These are phyloP conservation scores for Yarrowia sp. DNA, from an alignment of 805 yeast genomes.

Conservation along the genomic window DNA sequence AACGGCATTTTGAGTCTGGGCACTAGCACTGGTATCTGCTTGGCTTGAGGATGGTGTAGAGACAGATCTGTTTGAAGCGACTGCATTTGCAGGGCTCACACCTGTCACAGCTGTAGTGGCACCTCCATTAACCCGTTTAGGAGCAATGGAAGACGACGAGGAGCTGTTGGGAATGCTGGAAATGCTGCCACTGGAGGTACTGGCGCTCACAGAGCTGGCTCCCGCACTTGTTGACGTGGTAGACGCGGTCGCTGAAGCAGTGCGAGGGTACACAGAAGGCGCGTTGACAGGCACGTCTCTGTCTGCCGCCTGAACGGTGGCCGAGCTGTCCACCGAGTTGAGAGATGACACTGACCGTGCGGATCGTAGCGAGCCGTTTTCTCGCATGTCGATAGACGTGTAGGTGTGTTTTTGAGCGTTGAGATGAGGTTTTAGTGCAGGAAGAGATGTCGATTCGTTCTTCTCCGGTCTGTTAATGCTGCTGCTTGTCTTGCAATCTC, in stretches of 20 bases:
- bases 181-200: slow-evolving; percentile 24
- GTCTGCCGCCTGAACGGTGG: slow-evolving; percentile 23
- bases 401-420: neutral
- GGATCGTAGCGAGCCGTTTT: slow-evolving; percentile 13
- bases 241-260: slow-evolving; percentile 22
- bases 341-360: slow-evolving; percentile 35
- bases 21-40: neutral
- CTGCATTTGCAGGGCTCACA: too few species aligned
- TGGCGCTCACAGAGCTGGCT: slow-evolving; percentile 6
- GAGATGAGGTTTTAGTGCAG: too few species aligned
- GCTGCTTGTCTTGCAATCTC: neutral
- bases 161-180: slow-evolving; percentile 3
- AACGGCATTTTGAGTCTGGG: neutral
- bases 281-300: slow-evolving; percentile 9
- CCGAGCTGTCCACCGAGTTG: slow-evolving; percentile 19
- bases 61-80: neutral
- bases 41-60: neutral
- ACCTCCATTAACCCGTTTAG: slow-evolving; percentile 18
- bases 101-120: too few species aligned
- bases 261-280: slow-evolving; percentile 32
- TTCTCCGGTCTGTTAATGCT: neutral
- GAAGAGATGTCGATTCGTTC: too few species aligned
- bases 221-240: slow-evolving; percentile 20
- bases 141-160: slow-evolving; percentile 15
- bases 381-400: slow-evolving; percentile 1